phyloP scores from a whole-genome alignment of 306 rosid species.

The Medicago lupulina region DNA sequence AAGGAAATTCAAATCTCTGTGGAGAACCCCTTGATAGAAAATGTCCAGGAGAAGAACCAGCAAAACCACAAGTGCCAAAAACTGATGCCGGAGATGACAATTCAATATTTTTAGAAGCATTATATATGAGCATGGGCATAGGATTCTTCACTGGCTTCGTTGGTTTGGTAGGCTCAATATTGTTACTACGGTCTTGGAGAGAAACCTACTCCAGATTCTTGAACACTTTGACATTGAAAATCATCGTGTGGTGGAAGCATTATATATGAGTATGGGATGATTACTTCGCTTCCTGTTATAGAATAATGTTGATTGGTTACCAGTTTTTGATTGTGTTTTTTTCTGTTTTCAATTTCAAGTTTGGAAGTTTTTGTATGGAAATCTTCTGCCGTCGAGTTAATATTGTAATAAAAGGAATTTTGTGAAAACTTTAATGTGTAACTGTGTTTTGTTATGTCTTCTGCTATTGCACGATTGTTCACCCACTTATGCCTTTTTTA shows the following conservation, averaged over 20 bases:
- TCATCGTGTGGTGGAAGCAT: background rate
- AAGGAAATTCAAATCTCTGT: background rate
- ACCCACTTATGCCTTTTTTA: too few species aligned
- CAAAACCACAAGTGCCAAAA: background rate
- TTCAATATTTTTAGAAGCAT: conserved; percentile 29
- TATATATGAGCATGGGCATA: conserved; percentile 32
- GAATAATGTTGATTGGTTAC: too few species aligned
- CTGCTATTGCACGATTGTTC: too few species aligned
- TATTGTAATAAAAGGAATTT: too few species aligned
- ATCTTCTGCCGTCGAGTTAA: too few species aligned
- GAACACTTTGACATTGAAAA: background rate
- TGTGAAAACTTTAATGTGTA: too few species aligned
- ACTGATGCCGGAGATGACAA: background rate
- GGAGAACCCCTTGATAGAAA: background rate
- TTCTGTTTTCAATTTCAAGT: too few species aligned
- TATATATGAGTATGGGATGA: too few species aligned
- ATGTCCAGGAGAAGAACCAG: background rate
- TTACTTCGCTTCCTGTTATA: too few species aligned
- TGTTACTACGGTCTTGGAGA: background rate
- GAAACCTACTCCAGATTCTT: background rate
- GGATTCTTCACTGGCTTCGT: conserved; percentile 26
- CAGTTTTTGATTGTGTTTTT: too few species aligned
- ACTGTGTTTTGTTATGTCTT: too few species aligned
- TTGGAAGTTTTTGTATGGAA: too few species aligned
- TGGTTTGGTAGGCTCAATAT: conserved; percentile 26